phyloP scores from a whole-genome alignment of 805 yeast genomes.

The Naumovozyma baii region DNA sequence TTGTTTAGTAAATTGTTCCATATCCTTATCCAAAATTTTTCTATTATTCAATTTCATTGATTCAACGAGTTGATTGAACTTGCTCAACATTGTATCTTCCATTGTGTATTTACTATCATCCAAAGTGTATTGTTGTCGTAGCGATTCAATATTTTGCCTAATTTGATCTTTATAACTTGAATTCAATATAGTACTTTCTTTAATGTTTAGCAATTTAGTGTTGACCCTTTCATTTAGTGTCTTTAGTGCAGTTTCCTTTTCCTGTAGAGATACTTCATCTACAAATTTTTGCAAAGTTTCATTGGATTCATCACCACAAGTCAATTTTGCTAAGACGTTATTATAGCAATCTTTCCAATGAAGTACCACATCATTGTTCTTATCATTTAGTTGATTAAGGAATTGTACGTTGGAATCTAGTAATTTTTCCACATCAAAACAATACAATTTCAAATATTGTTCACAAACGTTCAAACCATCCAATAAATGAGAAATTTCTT shows the following conservation, averaged over 20 bases:
- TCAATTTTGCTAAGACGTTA: conserved; percentile 12
- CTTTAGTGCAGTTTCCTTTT: conserved; percentile 7
- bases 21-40: conserved; percentile 13
- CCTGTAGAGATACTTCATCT: neutral
- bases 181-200: conserved; percentile 13
- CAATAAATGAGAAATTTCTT: conserved; percentile 35
- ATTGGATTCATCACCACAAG: conserved; percentile 5
- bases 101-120: conserved; percentile 13
- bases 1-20: conserved; percentile 6
- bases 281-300: neutral
- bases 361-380: conserved; percentile 33
- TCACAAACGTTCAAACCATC: conserved; percentile 39
- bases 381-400: conserved; percentile 31
- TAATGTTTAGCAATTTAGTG: conserved; percentile 10
- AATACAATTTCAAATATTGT: conserved; percentile 41
- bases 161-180: conserved; percentile 8
- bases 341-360: conserved; percentile 33
- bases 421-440: conserved; percentile 39
- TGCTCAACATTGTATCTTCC: conserved; percentile 19
- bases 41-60: conserved; percentile 11
- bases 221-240: conserved; percentile 10
- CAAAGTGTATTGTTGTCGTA: conserved; percentile 8
- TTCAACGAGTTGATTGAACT: conserved; percentile 19
- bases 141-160: conserved; percentile 3
- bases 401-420: conserved; percentile 33